A percentile compares a stretch with the other conserved stretches of the same genome.
Conservation (phyloP, 768 basidiomycete species). For the Boletus pseudo-olivaceus region DNA sequence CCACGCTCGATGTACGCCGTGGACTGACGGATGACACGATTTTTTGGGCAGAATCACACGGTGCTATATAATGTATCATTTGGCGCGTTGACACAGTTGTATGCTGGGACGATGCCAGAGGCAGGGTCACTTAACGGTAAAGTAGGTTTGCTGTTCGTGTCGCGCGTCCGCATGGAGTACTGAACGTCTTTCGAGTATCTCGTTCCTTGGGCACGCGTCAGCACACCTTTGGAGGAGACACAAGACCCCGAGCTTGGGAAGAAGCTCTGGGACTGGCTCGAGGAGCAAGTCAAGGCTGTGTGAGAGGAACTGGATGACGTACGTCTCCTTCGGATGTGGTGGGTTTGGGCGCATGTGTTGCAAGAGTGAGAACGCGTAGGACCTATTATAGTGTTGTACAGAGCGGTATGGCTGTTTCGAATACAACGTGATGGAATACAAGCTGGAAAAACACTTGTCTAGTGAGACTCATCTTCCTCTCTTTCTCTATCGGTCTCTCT, state of each 20-base stretch:
- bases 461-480: not conserved
- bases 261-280: conserved; percentile 46
- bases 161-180: not conserved
- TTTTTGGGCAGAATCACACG: conserved; percentile 11
- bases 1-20: not conserved
- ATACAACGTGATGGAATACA: conserved; percentile 18
- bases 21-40: not conserved
- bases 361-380: not conserved
- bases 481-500: not conserved
- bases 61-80: conserved; percentile 29
- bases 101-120: conserved; percentile 41
- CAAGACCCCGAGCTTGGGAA: conserved; percentile 33
- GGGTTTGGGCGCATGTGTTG: not conserved
- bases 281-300: conserved; percentile 38
- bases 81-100: conserved; percentile 45
- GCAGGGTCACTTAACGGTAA: conserved; percentile 38
- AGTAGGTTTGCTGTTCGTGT: conserved; percentile 23
- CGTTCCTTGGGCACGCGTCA: conserved; percentile 43
- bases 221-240: conserved; percentile 21
- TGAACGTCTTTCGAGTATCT: conserved; percentile 35
- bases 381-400: conserved; percentile 16
- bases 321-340: not conserved
- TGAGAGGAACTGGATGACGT: not conserved
- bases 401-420: conserved; percentile 3
- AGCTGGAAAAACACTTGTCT: not conserved